A percentile compares a stretch with the other conserved stretches of the same genome.
These are phyloP conservation scores for Coemansia sp. DNA, from an alignment of 192 early-diverging fungal genomes.

Conservation along the genomic window DNA sequence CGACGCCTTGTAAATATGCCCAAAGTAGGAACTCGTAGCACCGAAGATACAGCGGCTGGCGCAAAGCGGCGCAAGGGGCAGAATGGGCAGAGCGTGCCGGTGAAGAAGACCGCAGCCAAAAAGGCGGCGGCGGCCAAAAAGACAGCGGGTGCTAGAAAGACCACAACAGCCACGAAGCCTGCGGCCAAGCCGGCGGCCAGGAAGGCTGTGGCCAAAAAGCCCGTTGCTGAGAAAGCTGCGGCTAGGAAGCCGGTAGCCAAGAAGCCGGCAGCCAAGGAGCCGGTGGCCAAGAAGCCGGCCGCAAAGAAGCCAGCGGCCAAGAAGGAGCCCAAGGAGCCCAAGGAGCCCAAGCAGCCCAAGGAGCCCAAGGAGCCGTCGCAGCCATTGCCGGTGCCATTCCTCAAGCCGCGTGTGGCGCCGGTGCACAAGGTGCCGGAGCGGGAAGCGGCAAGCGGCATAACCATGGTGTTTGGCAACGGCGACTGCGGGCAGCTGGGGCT, in stretches of 20 bases:
- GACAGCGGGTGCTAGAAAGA: constrained; percentile 14
- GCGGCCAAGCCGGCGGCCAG: constrained; percentile 5
- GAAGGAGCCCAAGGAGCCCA: neutral
- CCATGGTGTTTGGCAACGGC: constrained; percentile 84
- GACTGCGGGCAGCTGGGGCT: constrained; percentile 91
- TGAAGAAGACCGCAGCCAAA: constrained; percentile 9
- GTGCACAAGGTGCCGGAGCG: constrained; percentile 31
- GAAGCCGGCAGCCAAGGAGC: constrained; percentile 2
- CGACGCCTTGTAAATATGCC: neutral
- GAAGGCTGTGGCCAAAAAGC: constrained; percentile 1
- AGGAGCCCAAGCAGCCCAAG: neutral
- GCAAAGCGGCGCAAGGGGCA: constrained; percentile 40
- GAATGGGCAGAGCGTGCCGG: constrained; percentile 10
- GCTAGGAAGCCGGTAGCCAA: constrained; percentile 2
- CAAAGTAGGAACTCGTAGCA: constrained; percentile 31
- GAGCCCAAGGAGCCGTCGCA: neutral
- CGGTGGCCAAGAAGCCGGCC: constrained; percentile 6
- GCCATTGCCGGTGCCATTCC: constrained; percentile 28
- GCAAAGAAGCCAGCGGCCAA: neutral
- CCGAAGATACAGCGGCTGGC: constrained; percentile 24
- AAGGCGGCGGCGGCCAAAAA: constrained; percentile 7
- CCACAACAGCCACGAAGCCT: constrained; percentile 14
- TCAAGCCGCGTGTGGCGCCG: constrained; percentile 32
- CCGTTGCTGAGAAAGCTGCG: constrained; percentile 2
- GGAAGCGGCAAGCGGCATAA: constrained; percentile 26